Conservation (phyloP, 345 rosid species). For the Boechera stricta region DNA sequence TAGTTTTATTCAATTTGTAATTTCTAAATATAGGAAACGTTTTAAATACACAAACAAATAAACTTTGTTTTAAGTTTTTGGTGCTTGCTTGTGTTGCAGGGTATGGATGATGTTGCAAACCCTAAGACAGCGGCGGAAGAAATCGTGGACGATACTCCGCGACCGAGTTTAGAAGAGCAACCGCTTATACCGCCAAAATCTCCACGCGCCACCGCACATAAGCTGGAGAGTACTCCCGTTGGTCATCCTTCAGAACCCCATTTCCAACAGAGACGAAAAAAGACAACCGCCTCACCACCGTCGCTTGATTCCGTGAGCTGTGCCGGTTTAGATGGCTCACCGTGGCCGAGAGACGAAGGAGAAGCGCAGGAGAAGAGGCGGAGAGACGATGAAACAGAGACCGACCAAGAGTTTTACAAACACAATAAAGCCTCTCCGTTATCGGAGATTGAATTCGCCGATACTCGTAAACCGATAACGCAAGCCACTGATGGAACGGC, state of each 20-base stretch:
- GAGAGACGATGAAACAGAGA: conserved; percentile 38
- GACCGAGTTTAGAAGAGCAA: conserved; percentile 46
- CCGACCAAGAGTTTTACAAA: conserved; percentile 53
- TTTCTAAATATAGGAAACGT: too few species aligned
- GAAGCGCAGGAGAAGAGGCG: conserved; percentile 28
- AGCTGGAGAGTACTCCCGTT: conserved; percentile 54
- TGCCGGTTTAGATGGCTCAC: conserved; percentile 65
- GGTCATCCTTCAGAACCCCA: conserved; percentile 54
- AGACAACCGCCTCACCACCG: conserved; percentile 22
- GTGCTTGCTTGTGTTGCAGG: conserved; percentile 46
- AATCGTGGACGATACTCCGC: conserved; percentile 37
- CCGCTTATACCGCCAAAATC: conserved; percentile 54
- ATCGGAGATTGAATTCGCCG: conserved; percentile 66
- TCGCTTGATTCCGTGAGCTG: conserved; percentile 48
- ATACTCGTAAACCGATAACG: conserved; percentile 78
- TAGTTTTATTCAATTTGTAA: too few species aligned
- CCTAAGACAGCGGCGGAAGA: conserved; percentile 47
- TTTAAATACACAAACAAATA: not conserved
- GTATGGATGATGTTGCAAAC: conserved; percentile 47
- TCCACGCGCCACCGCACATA: conserved; percentile 50
- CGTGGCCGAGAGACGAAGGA: conserved; percentile 48
- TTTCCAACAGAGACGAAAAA: conserved; percentile 56
- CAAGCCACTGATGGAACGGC: conserved; percentile 69
- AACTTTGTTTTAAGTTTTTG: not conserved
- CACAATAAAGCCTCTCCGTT: conserved; percentile 77